phyloP scores from a whole-genome alignment of 2,329 filamentous ascomycete genomes.

The Fusarium miscanthi region DNA sequence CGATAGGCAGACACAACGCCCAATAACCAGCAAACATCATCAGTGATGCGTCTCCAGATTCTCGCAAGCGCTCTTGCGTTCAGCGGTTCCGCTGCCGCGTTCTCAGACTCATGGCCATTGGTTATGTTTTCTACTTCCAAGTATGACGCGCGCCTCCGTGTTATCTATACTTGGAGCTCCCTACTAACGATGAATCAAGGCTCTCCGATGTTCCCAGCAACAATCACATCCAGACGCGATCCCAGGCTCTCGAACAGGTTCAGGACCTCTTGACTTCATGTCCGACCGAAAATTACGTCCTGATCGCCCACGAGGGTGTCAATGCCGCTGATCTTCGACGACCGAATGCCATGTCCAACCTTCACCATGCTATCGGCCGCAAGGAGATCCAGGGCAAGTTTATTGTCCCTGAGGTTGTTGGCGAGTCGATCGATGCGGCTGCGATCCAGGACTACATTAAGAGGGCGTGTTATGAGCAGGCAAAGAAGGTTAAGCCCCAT shows the following conservation, averaged over 20 bases:
- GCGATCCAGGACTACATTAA: slow-evolving; percentile 59
- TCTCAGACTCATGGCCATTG: slow-evolving; percentile 89
- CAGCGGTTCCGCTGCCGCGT: slow-evolving; percentile 73
- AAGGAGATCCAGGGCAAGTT: slow-evolving; percentile 54
- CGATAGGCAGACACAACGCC: slow-evolving; percentile 43
- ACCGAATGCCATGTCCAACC: slow-evolving; percentile 62
- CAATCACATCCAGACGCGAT: slow-evolving; percentile 62
- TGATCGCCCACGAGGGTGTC: slow-evolving; percentile 82
- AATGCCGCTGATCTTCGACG: slow-evolving; percentile 74
- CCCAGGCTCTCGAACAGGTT: slow-evolving; percentile 56
- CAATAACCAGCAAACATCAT: slow-evolving; percentile 43
- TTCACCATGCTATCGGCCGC: slow-evolving; percentile 56
- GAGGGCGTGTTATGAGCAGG: slow-evolving; percentile 56
- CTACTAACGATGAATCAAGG: slow-evolving; percentile 40
- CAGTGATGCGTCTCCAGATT: slow-evolving; percentile 66
- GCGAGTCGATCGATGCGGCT: slow-evolving; percentile 55
- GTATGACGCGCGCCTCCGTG: slow-evolving; percentile 63
- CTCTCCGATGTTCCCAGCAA: slow-evolving; percentile 50
- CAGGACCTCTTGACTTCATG: slow-evolving; percentile 71
- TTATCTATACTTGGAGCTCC: slow-evolving; percentile 35
- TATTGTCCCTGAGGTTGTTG: slow-evolving; percentile 69
- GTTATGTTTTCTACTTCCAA: slow-evolving; percentile 85
- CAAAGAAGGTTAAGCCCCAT: slow-evolving; percentile 53
- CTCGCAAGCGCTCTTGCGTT: slow-evolving; percentile 64
- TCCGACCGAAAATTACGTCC: slow-evolving; percentile 79